These are phyloP conservation scores for Elsinoe necatrix DNA, from an alignment of 2,329 filamentous ascomycete species.

Conservation along the genomic window DNA sequence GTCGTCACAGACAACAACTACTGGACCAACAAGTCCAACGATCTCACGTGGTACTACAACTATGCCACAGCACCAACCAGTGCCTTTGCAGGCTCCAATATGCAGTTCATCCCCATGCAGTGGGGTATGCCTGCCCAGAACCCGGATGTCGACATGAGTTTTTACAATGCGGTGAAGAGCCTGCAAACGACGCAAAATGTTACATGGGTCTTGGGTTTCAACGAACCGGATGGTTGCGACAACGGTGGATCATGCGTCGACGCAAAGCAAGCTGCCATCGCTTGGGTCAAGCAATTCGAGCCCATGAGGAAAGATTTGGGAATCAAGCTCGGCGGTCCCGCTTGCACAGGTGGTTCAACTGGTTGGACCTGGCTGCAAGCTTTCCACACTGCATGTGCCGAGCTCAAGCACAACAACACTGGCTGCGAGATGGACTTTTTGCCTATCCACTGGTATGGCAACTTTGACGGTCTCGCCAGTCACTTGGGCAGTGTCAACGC, in stretches of 20 bases:
- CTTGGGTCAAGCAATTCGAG: constrained; percentile 64
- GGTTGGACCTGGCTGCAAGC: constrained; percentile 60
- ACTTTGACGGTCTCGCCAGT: constrained; percentile 59
- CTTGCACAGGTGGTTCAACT: constrained; percentile 52
- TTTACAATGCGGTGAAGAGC: constrained; percentile 50
- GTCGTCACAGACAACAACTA: constrained; percentile 54
- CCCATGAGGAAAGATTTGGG: constrained; percentile 54
- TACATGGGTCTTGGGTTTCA: constrained; percentile 63
- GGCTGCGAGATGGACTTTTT: constrained; percentile 43
- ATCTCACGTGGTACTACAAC: constrained; percentile 81
- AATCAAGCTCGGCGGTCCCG: constrained; percentile 61
- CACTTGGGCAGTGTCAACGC: constrained; percentile 54
- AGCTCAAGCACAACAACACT: constrained; percentile 24
- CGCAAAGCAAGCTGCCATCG: constrained; percentile 52
- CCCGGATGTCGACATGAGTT: constrained; percentile 44
- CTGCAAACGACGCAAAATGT: constrained; percentile 53
- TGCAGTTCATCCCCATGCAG: constrained; percentile 75
- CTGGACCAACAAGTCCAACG: constrained; percentile 50
- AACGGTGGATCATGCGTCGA: constrained; percentile 56
- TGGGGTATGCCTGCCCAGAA: constrained; percentile 50
- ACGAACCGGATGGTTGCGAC: constrained; percentile 61
- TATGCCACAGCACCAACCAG: constrained; percentile 49
- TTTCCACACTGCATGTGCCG: constrained; percentile 52
- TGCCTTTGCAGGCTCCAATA: constrained; percentile 36
- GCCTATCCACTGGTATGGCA: constrained; percentile 50